Conservation (phyloP, 1,139 yeast species). For the Taiozyma sp. region DNA sequence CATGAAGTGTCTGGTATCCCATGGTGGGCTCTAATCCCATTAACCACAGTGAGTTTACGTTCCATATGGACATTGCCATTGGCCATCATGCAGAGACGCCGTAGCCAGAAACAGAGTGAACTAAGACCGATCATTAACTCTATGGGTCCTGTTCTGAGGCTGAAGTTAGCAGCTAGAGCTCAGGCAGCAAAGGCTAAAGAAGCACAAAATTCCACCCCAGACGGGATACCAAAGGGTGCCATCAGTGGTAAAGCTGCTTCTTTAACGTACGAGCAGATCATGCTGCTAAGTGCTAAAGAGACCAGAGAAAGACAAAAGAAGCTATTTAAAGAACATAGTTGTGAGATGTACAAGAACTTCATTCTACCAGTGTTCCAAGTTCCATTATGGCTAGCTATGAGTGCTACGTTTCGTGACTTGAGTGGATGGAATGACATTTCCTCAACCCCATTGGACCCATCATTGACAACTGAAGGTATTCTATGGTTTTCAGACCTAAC, state of each 20-base stretch:
- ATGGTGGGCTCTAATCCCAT: conserved; percentile 82
- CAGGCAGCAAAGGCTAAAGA: conserved; percentile 16
- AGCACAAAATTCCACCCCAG: conserved; percentile 5
- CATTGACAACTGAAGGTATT: conserved; percentile 50
- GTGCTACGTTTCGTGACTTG: conserved; percentile 64
- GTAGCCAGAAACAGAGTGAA: conserved; percentile 67
- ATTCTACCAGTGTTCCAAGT: conserved; percentile 74
- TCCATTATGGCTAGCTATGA: conserved; percentile 84
- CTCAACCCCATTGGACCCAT: conserved; percentile 44
- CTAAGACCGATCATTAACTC: conserved; percentile 68
- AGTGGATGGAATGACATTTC: conserved; percentile 41
- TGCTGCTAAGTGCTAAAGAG: conserved; percentile 71
- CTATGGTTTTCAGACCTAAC: conserved; percentile 61
- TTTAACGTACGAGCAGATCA: conserved; percentile 76
- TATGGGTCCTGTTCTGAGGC: conserved; percentile 67
- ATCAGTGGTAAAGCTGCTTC: conserved; percentile 33
- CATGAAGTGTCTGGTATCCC: conserved; percentile 63
- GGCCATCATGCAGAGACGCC: conserved; percentile 64
- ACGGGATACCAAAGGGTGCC: conserved; percentile 7
- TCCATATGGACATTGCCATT: conserved; percentile 70
- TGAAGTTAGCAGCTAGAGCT: conserved; percentile 59
- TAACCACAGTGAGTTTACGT: conserved; percentile 64
- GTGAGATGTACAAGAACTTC: conserved; percentile 79
- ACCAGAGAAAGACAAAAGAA: conserved; percentile 66
- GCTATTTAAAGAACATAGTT: conserved; percentile 59